Base-by-base conservation (phyloP, 2,329 filamentous ascomycete genomes). In the Westerdykella sp. region DNA sequence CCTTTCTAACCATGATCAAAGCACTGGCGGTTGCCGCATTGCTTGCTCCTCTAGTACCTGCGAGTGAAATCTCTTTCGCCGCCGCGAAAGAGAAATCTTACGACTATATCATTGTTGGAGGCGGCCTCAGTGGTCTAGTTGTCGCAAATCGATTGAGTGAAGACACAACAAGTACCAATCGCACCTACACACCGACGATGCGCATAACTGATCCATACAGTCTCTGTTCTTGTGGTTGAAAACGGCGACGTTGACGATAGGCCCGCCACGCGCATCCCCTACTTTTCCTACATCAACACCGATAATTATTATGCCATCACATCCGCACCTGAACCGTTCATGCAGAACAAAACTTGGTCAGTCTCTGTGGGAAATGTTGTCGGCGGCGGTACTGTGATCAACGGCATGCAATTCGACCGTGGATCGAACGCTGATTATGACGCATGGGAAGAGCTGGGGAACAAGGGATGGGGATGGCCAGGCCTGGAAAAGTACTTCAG, bases 401-500 rank as follows among this genome's bases (percentile, higher is more conserved):
- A 69, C 44, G 56, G 63, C 10, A 62, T 68, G 60, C 45, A 52
- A 12, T 65, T 60, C 25, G 56, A 62, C 32, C 51, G 66, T 12
- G 65, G 53, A 9, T 48, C 52, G 11, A 45, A 55, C 22, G 57
- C 48, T 9, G 58, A 67, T 41, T 67, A 65, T 40, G 73, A 82
- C 58, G 69, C 69, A 1, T 83, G 79, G 79, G 73, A 72, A 41
- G 60, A 68, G 21, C 60, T 83, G 11, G 79, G 79, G 0, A 82
- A 81, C 49, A 39, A 56, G 1, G 78, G 75, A 1, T 83, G 79
- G 79, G 69, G 70, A 1, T 82, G 75, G 74, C 61, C 75, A 31
- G 63, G 64, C 10, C 50, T 75, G 37, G 49, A 60, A 13, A 60
- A 56, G 7, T 67, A 66, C 46, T 66, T 68, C 46, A 69, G 45